Percentiles rank a stretch among this genome's conserved stretches.
Conservation (phyloP, 2,329 filamentous ascomycete species). For the Hypoxylon sp. region DNA sequence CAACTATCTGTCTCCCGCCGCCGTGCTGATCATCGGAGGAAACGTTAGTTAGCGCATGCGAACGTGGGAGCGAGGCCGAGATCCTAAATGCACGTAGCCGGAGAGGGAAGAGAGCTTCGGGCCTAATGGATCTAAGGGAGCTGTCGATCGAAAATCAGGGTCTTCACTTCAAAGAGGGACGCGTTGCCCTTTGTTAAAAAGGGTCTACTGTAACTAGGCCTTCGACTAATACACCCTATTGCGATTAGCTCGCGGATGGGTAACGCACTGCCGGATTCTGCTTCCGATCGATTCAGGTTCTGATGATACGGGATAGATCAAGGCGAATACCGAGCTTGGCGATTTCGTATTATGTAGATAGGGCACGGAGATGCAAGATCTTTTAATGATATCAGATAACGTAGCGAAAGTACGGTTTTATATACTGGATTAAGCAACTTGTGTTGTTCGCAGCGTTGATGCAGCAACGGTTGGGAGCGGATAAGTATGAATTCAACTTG, state of each 20-base stretch:
- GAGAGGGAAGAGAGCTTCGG: slow-evolving; percentile 34
- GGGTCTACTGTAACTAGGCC: slow-evolving; percentile 17
- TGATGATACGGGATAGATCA: slow-evolving; percentile 24
- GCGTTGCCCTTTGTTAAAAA: slow-evolving; percentile 5
- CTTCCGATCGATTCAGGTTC: slow-evolving; percentile 24
- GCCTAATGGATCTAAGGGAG: slow-evolving; percentile 27
- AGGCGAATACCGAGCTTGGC: slow-evolving; percentile 38
- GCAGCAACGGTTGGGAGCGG: slow-evolving; percentile 27
- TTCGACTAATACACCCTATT: slow-evolving; percentile 22
- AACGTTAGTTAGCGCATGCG: slow-evolving; percentile 21
- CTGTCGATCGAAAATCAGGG: slow-evolving; percentile 41
- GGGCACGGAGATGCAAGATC: slow-evolving; percentile 27
- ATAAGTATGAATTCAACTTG: slow-evolving; percentile 26
- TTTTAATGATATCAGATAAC: slow-evolving; percentile 31
- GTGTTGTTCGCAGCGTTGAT: slow-evolving; percentile 31
- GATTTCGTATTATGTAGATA: slow-evolving; percentile 20
- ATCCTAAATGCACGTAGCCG: slow-evolving; percentile 40
- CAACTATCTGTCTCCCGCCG: slow-evolving; percentile 10
- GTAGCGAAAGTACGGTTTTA: slow-evolving; percentile 27
- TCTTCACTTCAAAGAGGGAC: slow-evolving; percentile 19
- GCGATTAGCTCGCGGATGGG: slow-evolving; percentile 20
- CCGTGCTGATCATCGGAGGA: slow-evolving; percentile 34
- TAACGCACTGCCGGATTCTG: slow-evolving; percentile 26
- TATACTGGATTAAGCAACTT: slow-evolving; percentile 30
- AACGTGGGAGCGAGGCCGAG: slow-evolving; percentile 33